These are phyloP conservation scores for Powellomyces hirtus DNA, from an alignment of 192 early-diverging fungal genomes.

Conservation along the genomic window DNA sequence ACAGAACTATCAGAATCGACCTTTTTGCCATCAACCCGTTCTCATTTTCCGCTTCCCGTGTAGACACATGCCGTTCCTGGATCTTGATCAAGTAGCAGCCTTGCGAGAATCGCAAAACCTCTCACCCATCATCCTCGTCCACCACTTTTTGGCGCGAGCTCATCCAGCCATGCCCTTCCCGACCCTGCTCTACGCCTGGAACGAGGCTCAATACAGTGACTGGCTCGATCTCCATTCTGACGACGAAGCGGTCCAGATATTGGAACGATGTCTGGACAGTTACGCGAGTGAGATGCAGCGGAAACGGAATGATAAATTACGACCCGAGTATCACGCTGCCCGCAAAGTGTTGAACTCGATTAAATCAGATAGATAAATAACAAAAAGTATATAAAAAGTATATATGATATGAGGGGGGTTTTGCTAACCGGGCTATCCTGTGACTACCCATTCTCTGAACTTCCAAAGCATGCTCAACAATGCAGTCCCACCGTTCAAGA, in stretches of 20 bases:
- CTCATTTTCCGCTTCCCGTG: neutral
- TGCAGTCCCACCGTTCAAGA: neutral
- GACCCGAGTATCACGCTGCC: slow-evolving; percentile 30
- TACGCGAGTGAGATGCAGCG: slow-evolving; percentile 42
- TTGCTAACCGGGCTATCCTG: too few species aligned
- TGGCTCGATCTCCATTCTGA: slow-evolving; percentile 65
- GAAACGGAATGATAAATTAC: neutral
- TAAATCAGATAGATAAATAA: too few species aligned
- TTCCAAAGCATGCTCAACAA: neutral
- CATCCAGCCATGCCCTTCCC: slow-evolving; percentile 56
- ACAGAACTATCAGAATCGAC: neutral
- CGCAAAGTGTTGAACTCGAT: neutral
- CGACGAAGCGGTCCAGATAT: slow-evolving; percentile 43
- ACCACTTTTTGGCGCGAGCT: slow-evolving; percentile 63
- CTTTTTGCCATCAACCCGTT: slow-evolving; percentile 7
- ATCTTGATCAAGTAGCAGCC: slow-evolving; percentile 49
- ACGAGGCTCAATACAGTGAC: slow-evolving; percentile 60
- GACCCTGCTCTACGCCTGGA: slow-evolving; percentile 53
- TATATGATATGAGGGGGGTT: too few species aligned
- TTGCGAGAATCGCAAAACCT: slow-evolving; percentile 47
- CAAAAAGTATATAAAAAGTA: too few species aligned
- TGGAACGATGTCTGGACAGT: slow-evolving; percentile 40
- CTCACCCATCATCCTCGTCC: slow-evolving; percentile 49
- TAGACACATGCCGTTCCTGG: slow-evolving; percentile 65
- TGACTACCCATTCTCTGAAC: neutral